Base-by-base conservation (phyloP, 179 eudicot genomes). In the Dionaea muscipula region DNA sequence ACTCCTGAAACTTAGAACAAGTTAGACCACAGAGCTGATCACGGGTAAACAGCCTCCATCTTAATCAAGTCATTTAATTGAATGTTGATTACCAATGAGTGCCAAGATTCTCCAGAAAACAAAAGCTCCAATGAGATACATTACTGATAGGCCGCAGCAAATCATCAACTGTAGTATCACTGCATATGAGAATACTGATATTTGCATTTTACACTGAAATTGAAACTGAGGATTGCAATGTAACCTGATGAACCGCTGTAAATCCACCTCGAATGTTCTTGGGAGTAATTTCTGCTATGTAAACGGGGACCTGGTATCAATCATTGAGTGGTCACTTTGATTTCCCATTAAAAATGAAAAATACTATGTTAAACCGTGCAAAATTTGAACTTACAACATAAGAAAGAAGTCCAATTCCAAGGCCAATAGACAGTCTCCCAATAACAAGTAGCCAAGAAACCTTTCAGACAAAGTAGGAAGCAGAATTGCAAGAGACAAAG, bases 251-350 rank as follows among this genome's bases (percentile, higher is more conserved):
- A 16, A 65, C 82, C 9, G 89, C 70, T 17, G 89, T 78, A 52
- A 81, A 83, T 39, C 63, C 76, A 47, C 97, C 97, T 73, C 95
- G 68, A 54, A 89, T 84, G 62, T 89, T 68, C 71, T 79, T 81
- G 14, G 97, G 95, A 39, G 97, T 81, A 61, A 85, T 81, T 71
- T 89, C 97, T 25, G 97, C 93, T 68, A 89, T 65, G 61, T 88
- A 88, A 25, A 89, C 72, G 17, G 97, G 97, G 47, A 89, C 95
- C 97, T 89, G 69, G 54, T 26, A 25, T n/a, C 19, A 55, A 17
- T 28, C 20, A 9, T 22, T 17, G 33, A 57, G 9, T 31, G 47
- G 20, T 43, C 47, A 43, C 20, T 18, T 43, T 2, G 22, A 18
- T 17, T 3, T 8, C 46, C 46, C 26, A 47, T 10, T 4, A 6